A percentile compares a stretch with the other conserved stretches of the same genome.
These are phyloP conservation scores for Cryphonectria parasitica DNA, from an alignment of 2,329 filamentous ascomycete species.

Conservation along the genomic window DNA sequence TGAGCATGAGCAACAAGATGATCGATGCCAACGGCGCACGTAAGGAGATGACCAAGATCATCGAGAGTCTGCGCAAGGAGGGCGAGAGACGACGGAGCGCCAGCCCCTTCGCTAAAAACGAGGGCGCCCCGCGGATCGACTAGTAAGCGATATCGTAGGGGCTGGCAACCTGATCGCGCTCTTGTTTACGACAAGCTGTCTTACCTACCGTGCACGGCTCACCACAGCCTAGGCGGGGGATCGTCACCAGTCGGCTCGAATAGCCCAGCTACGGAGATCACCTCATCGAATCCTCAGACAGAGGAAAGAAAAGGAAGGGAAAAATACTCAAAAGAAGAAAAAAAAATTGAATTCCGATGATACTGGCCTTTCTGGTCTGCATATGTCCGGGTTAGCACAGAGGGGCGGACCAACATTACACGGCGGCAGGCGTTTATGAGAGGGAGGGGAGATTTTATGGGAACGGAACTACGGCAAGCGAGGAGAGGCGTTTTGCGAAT, in stretches of 20 bases:
- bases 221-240: neutral
- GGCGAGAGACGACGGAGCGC: slow-evolving; percentile 71
- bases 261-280: neutral
- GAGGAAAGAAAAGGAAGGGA: neutral
- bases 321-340: neutral
- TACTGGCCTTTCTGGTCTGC: neutral
- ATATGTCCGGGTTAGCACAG: neutral
- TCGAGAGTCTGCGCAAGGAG: slow-evolving; percentile 84
- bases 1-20: slow-evolving; percentile 86
- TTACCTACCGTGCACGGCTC: neutral
- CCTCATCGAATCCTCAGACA: neutral
- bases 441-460: neutral
- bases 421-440: slow-evolving; percentile 5
- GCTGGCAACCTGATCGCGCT: neutral
- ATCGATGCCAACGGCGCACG: slow-evolving; percentile 80
- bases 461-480: slow-evolving; percentile 2
- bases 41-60: slow-evolving; percentile 90
- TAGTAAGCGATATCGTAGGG: slow-evolving; percentile 34
- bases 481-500: slow-evolving; percentile 20
- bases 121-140: slow-evolving; percentile 50
- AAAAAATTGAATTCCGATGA: neutral
- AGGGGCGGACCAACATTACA: neutral
- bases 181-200: neutral
- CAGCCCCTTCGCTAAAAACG: slow-evolving; percentile 39
- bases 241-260: neutral